Conservation (phyloP, 768 basidiomycete species). For the Favolaschia claudopus region DNA sequence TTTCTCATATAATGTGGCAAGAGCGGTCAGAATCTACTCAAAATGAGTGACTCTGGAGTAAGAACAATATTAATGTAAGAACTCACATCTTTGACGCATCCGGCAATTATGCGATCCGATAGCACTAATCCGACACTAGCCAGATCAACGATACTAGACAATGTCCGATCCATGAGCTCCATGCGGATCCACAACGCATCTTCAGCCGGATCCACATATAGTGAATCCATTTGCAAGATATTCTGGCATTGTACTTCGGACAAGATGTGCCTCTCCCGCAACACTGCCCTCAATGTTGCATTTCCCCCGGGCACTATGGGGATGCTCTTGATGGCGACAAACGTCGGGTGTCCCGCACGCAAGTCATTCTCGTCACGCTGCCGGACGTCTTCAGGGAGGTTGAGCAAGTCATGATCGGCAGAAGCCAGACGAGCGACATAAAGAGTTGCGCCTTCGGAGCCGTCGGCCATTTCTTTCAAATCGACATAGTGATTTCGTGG, state of each 20-base stretch:
- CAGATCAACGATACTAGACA: conserved; percentile 61
- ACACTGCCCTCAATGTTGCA: conserved; percentile 52
- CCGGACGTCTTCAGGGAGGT: not conserved
- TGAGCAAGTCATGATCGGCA: not conserved
- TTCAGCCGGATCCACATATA: conserved; percentile 49
- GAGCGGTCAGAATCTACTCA: conserved; percentile 51
- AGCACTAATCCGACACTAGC: conserved; percentile 51
- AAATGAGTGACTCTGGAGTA: not conserved
- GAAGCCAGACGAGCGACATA: conserved; percentile 9
- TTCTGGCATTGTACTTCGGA: conserved; percentile 48
- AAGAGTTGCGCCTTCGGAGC: conserved; percentile 60
- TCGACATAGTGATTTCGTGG: conserved; percentile 51
- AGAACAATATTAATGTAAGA: accelerated
- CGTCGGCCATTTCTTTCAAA: conserved; percentile 61
- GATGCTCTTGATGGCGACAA: conserved; percentile 63
- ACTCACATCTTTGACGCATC: conserved; percentile 60
- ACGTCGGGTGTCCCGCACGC: conserved; percentile 11
- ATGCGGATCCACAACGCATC: conserved; percentile 63
- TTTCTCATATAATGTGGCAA: conserved; percentile 52
- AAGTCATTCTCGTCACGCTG: not conserved
- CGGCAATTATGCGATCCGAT: conserved; percentile 54
- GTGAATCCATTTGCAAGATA: conserved; percentile 51
- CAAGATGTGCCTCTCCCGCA: conserved; percentile 52
- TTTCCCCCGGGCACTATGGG: conserved; percentile 43
- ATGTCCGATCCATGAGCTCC: conserved; percentile 67